phyloP scores from a whole-genome alignment of 2,329 filamentous ascomycete genomes.

The Fragosphaeria purpurea region DNA sequence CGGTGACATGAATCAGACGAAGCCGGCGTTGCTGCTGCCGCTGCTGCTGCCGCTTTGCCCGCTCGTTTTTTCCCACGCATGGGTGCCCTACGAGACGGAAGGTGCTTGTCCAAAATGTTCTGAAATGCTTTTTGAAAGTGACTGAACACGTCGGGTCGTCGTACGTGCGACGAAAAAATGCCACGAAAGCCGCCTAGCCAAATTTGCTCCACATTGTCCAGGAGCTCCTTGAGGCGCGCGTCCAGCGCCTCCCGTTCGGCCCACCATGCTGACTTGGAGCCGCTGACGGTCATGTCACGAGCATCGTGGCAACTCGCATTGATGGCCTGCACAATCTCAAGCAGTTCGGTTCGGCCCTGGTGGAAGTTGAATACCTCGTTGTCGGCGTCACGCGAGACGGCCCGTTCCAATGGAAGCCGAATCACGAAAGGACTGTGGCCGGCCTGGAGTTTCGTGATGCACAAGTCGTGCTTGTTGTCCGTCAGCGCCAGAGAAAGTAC shows the following conservation, averaged over 20 bases:
- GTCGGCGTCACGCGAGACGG: constrained; percentile 62
- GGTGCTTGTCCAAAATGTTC: constrained; percentile 67
- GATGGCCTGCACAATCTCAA: constrained; percentile 70
- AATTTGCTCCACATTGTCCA: constrained; percentile 78
- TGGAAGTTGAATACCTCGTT: constrained; percentile 71
- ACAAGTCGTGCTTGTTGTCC: constrained; percentile 73
- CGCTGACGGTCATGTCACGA: constrained; percentile 62
- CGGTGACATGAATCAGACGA: constrained; percentile 12
- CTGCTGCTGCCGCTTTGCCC: constrained; percentile 22
- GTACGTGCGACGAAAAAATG: constrained; percentile 70
- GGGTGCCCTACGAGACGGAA: constrained; percentile 65
- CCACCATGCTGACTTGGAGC: constrained; percentile 82
- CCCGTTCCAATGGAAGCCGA: constrained; percentile 72
- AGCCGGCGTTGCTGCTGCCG: constrained; percentile 11
- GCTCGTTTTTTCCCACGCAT: constrained; percentile 38
- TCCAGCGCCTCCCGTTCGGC: constrained; percentile 73
- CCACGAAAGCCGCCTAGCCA: constrained; percentile 95
- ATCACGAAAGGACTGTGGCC: constrained; percentile 74
- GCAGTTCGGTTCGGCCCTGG: constrained; percentile 67
- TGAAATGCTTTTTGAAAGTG: constrained; percentile 72
- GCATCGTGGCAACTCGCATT: constrained; percentile 72
- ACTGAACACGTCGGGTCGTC: constrained; percentile 53
- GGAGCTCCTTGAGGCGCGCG: constrained; percentile 61
- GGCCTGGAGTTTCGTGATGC: constrained; percentile 73
- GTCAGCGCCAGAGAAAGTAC: constrained; percentile 78